These are phyloP conservation scores for Grosmannia penicillata DNA, from an alignment of 2,329 filamentous ascomycete genomes.

Conservation along the genomic window DNA sequence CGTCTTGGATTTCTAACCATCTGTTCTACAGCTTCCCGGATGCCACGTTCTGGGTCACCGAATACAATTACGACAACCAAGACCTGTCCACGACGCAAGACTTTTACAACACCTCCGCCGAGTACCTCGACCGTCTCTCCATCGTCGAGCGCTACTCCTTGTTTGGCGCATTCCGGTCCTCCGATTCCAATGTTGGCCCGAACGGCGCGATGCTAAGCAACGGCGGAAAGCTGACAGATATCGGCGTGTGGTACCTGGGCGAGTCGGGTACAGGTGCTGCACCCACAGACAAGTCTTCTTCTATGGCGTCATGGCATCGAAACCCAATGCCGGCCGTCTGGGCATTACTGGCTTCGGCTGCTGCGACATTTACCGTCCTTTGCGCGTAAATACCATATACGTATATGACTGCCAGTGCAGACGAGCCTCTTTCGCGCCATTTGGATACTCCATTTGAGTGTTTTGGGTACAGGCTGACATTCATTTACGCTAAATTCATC, in stretches of 20 bases:
- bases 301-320: too few species aligned
- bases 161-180: slow-evolving; percentile 60
- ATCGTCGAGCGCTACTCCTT: slow-evolving; percentile 56
- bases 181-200: slow-evolving; percentile 57
- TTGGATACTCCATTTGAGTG: too few species aligned
- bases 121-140: slow-evolving; percentile 50
- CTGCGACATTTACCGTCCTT: neutral
- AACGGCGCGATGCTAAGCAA: slow-evolving; percentile 58
- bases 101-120: slow-evolving; percentile 52
- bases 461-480: too few species aligned
- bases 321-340: neutral
- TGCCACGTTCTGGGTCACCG: slow-evolving; percentile 60
- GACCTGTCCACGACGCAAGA: slow-evolving; percentile 40
- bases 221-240: slow-evolving; percentile 55
- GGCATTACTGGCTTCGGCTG: neutral
- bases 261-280: slow-evolving; percentile 28
- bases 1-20: slow-evolving; percentile 4
- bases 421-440: too few species aligned
- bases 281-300: slow-evolving; percentile 13
- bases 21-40: slow-evolving; percentile 45
- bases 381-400: too few species aligned
- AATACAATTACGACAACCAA: slow-evolving; percentile 51
- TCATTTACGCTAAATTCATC: too few species aligned
- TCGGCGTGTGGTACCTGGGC: slow-evolving; percentile 67
- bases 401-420: too few species aligned